Conservation (phyloP, 2,329 filamentous ascomycete species). For the Phoma sp. region DNA sequence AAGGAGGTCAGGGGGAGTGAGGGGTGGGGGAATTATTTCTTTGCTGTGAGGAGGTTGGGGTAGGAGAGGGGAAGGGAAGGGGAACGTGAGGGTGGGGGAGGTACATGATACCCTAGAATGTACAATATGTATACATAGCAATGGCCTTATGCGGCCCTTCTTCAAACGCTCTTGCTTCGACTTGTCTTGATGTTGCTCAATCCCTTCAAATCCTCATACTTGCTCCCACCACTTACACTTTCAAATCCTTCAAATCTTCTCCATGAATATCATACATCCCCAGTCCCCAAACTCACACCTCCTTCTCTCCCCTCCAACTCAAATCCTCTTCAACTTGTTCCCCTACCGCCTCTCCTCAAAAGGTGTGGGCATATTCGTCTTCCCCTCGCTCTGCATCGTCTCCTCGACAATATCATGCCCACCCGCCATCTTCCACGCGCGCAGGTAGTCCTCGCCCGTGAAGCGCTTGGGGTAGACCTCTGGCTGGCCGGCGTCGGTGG, state of each 20-base stretch:
- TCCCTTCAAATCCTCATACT: background rate
- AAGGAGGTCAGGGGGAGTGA: constrained; percentile 81
- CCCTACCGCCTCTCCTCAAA: constrained; percentile 30
- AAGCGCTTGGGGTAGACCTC: constrained; percentile 35
- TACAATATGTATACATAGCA: constrained; percentile 25
- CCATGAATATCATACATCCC: too few relatives aligned
- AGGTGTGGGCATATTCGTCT: constrained; percentile 30
- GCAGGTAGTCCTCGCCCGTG: constrained; percentile 42
- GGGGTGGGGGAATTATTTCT: constrained; percentile 93
- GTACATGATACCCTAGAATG: constrained; percentile 34
- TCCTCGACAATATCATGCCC: constrained; percentile 36
- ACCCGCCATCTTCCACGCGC: constrained; percentile 41
- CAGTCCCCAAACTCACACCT: too few relatives aligned
- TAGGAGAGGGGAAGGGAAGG: background rate
- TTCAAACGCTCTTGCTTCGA: background rate
- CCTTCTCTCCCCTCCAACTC: too few relatives aligned
- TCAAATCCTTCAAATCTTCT: background rate
- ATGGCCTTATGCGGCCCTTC: background rate
- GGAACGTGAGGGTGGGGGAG: background rate
- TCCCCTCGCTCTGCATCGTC: background rate
- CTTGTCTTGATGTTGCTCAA: too few relatives aligned
- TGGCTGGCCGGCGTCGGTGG: constrained; percentile 9
- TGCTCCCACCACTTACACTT: background rate
- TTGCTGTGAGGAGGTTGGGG: constrained; percentile 68
- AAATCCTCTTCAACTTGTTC: background rate